Conservation (phyloP, 2,329 filamentous ascomycete genomes). For the Talaromyces sp. region DNA sequence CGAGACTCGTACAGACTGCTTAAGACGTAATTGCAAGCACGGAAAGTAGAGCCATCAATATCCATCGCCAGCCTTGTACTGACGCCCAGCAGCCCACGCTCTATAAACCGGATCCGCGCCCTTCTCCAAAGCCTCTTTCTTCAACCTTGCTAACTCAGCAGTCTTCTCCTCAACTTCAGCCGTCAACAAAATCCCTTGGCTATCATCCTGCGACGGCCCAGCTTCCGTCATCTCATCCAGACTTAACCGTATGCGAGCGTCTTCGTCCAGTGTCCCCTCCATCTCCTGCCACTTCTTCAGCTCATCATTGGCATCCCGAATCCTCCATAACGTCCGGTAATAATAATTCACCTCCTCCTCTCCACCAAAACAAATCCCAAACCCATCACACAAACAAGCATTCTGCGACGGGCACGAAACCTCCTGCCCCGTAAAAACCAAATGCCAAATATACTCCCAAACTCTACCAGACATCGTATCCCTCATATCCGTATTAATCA, state of each 20-base stretch:
- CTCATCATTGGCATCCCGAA: conserved; percentile 37
- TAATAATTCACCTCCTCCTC: conserved; percentile 49
- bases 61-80: conserved; percentile 9
- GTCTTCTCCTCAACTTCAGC: conserved; percentile 14
- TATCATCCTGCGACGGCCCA: not conserved
- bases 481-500: conserved; percentile 54
- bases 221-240: conserved; percentile 13
- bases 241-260: conserved; percentile 14
- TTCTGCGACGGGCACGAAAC: conserved; percentile 49
- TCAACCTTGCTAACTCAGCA: conserved; percentile 10
- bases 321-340: conserved; percentile 45
- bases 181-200: conserved; percentile 5
- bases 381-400: conserved; percentile 63
- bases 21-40: too few species aligned
- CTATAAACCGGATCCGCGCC: conserved; percentile 7
- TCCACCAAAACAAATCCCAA: conserved; percentile 59
- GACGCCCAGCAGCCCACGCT: conserved; percentile 9
- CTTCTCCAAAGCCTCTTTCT: conserved; percentile 12
- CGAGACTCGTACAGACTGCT: too few species aligned
- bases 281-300: conserved; percentile 41
- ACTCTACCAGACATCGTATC: conserved; percentile 58
- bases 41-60: not conserved
- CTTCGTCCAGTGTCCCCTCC: conserved; percentile 10
- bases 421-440: conserved; percentile 54
- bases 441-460: conserved; percentile 65